phyloP scores from a whole-genome alignment of 129 eudicot genomes.

The Helianthus tuberosus region DNA sequence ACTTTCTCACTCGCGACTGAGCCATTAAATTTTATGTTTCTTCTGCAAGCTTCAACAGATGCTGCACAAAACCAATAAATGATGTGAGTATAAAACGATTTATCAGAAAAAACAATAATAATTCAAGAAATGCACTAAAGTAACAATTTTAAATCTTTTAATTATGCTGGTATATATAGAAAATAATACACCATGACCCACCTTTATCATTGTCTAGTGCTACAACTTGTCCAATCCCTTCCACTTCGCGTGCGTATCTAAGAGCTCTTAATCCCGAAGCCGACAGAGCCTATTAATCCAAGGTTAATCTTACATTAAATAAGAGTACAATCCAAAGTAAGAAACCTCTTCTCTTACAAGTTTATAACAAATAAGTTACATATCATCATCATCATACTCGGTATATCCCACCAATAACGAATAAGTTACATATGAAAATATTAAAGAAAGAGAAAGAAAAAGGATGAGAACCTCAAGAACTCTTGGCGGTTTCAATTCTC shows the following conservation, averaged over 20 bases:
- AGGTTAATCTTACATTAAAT: slow-evolving; percentile 10
- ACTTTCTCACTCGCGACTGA: slow-evolving; percentile 78
- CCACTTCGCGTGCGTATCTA: slow-evolving; percentile 94
- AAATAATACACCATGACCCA: slow-evolving; percentile 23
- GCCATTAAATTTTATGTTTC: slow-evolving; percentile 90
- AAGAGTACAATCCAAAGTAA: neutral
- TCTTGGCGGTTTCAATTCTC: slow-evolving; percentile 84
- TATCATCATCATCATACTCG: too few relatives aligned
- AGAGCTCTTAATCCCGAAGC: slow-evolving; percentile 94
- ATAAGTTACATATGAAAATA: neutral
- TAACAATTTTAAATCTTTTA: neutral
- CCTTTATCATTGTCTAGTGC: slow-evolving; percentile 92
- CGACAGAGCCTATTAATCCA: slow-evolving; percentile 71
- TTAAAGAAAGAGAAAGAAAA: neutral
- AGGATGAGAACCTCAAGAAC: slow-evolving; percentile 80
- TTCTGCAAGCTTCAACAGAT: slow-evolving; percentile 87
- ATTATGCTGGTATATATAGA: neutral
- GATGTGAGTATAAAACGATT: neutral
- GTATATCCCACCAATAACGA: too few relatives aligned
- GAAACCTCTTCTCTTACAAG: neutral
- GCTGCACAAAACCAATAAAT: slow-evolving; percentile 54
- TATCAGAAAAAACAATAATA: neutral
- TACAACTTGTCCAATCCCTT: slow-evolving; percentile 87
- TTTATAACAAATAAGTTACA: neutral
- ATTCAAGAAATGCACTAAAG: neutral